Evolutionary conservation across 768 basidiomycete genomes (phyloP).

Genomic region (Favolaschia claudopus): DNA sequence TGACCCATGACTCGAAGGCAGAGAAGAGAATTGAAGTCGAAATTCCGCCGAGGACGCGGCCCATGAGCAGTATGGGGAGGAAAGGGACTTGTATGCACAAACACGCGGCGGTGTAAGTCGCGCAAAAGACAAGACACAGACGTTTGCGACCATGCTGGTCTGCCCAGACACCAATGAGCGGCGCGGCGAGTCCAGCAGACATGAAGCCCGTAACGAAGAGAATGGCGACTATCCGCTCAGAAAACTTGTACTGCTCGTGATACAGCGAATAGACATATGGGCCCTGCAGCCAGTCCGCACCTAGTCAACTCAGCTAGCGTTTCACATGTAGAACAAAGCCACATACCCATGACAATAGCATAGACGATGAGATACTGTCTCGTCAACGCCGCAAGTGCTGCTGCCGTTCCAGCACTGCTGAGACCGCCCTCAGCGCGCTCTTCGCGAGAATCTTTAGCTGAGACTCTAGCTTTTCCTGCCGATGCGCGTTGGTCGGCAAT

Average conservation of each 20-base stretch:
- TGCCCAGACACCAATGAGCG: constrained; percentile 79
- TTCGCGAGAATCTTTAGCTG: constrained; percentile 32
- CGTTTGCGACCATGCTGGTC: constrained; percentile 76
- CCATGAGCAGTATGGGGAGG: constrained; percentile 67
- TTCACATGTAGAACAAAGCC: constrained; percentile 2
- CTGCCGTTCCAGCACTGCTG: constrained; percentile 21
- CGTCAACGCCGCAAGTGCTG: constrained; percentile 41
- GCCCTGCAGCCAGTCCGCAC: constrained; percentile 82
- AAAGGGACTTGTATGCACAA: constrained; percentile 62
- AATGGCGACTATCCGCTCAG: constrained; percentile 70
- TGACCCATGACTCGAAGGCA: constrained; percentile 80
- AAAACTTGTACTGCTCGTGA: constrained; percentile 68
- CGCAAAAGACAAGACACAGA: constrained; percentile 75
- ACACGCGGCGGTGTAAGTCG: constrained; percentile 69
- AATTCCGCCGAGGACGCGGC: constrained; percentile 72
- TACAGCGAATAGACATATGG: constrained; percentile 83
- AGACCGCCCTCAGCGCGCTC: constrained; percentile 42
- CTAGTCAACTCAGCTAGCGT: constrained; percentile 39
- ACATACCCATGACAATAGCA: constrained; percentile 76
- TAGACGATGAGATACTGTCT: constrained; percentile 72
- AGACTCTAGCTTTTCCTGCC: constrained; percentile 27
- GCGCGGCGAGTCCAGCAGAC: constrained; percentile 73
- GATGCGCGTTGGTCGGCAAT: constrained; percentile 38
- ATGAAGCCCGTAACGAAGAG: constrained; percentile 83
- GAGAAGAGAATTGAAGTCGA: constrained; percentile 82